These are phyloP conservation scores for Chaetomium fimeti DNA, from an alignment of 495 filamentous ascomycete species.

Conservation along the genomic window DNA sequence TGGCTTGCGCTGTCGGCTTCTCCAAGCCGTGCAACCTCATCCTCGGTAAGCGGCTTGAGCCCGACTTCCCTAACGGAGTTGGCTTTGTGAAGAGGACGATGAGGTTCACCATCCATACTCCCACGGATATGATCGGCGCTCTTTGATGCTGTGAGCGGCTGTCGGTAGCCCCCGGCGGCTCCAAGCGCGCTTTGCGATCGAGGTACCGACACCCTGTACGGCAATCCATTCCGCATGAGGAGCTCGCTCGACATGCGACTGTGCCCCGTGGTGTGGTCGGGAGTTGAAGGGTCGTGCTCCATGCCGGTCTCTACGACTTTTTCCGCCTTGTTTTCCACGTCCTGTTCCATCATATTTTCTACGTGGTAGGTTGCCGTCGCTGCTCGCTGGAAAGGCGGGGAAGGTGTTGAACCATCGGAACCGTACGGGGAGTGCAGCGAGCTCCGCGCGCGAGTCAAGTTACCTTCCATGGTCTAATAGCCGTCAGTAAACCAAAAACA, in stretches of 20 bases:
- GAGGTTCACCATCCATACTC: conserved; percentile 22
- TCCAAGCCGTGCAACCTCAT: conserved; percentile 36
- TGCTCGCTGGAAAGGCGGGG: conserved; percentile 41
- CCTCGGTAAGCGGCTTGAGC: conserved; percentile 43
- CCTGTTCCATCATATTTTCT: conserved; percentile 21
- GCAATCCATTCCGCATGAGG: conserved; percentile 41
- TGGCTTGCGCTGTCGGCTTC: conserved; percentile 30
- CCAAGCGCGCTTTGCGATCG: conserved; percentile 52
- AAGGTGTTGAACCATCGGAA: conserved; percentile 49
- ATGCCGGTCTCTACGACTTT: conserved; percentile 24
- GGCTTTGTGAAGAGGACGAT: conserved; percentile 26
- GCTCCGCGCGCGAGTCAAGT: conserved; percentile 74
- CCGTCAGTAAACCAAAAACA: conserved; percentile 12
- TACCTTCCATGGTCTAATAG: conserved; percentile 85
- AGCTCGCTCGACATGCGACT: conserved; percentile 48
- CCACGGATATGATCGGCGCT: conserved; percentile 41
- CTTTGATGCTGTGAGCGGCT: conserved; percentile 39
- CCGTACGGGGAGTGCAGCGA: conserved; percentile 63
- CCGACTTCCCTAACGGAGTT: conserved; percentile 27
- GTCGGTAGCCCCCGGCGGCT: conserved; percentile 50
- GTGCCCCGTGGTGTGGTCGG: conserved; percentile 35
- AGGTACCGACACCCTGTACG: conserved; percentile 36
- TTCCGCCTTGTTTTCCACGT: conserved; percentile 23
- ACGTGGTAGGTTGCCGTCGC: conserved; percentile 34
- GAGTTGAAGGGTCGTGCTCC: conserved; percentile 16